A percentile compares a stretch with the other conserved stretches of the same genome.
Evolutionary conservation across 306 rosid species (phyloP).

Genomic region (Quercus alba): DNA sequence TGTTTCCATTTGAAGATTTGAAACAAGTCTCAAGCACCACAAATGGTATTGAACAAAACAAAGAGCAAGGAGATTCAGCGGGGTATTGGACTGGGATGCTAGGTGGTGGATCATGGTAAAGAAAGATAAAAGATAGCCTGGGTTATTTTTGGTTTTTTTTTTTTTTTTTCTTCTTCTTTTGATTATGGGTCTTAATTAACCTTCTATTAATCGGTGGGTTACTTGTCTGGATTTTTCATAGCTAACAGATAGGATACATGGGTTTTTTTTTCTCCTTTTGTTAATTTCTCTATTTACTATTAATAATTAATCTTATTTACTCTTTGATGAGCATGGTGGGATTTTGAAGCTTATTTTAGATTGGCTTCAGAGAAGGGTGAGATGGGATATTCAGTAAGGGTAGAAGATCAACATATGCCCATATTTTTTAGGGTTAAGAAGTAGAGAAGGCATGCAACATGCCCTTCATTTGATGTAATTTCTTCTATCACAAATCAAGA

Average conservation of each 20-base stretch:
- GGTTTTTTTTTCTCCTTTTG: slow-evolving; percentile 18
- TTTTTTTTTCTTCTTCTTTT: not conserved
- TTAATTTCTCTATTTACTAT: slow-evolving; percentile 14
- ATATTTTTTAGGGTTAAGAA: slow-evolving; percentile 30
- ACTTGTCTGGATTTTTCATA: slow-evolving; percentile 31
- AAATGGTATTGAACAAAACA: slow-evolving; percentile 27
- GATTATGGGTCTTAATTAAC: slow-evolving; percentile 5
- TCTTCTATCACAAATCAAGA: slow-evolving; percentile 19
- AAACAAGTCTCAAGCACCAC: slow-evolving; percentile 40
- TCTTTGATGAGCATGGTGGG: slow-evolving; percentile 28
- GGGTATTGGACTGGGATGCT: slow-evolving; percentile 85
- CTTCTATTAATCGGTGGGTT: slow-evolving; percentile 29
- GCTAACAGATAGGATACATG: slow-evolving; percentile 43
- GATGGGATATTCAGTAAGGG: slow-evolving; percentile 14
- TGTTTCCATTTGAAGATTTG: slow-evolving; percentile 66
- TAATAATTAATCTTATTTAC: slow-evolving; percentile 11
- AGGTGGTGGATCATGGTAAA: slow-evolving; percentile 84
- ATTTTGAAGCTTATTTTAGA: slow-evolving; percentile 53
- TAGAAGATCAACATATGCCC: slow-evolving; percentile 28
- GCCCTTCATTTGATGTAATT: slow-evolving; percentile 26
- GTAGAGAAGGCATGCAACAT: slow-evolving; percentile 15
- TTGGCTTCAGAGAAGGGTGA: slow-evolving; percentile 40
- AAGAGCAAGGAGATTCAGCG: slow-evolving; percentile 52
- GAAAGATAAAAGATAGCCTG: slow-evolving; percentile 3
- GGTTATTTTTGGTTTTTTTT: not conserved